Evolutionary conservation across 225 moss, liverwort and hornwort genomes (phyloP), one percentile per base, ranked within the genome.

Genomic region (Anthoceros angustus): DNA sequence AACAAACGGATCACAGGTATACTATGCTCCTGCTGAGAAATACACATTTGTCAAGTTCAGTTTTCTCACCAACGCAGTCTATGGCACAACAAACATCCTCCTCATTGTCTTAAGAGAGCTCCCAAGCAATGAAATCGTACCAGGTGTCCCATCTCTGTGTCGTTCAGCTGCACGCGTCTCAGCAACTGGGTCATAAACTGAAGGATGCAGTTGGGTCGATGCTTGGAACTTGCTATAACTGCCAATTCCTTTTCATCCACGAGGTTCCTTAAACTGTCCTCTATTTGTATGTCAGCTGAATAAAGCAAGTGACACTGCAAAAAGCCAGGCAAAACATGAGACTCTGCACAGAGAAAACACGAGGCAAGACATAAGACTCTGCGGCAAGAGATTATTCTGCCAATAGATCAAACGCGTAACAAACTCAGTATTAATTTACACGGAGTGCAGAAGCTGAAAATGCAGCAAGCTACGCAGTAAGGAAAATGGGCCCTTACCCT

Each of bases 151-250:
- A 79, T 77, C 70, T 86, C 84, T 83, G 79, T 82, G 8, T 86
- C 88, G 12, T 77, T 74, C 68, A 86, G 73, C 2, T 43, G 64
- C 14, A 86, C 87, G 63, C 55, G 80, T 62, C 80, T 68, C 12
- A 90, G 64, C 12, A 85, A 70, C 71, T 94, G 80, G 7, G 90
- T 86, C 76, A 90, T 83, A 20, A 78, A 67, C 73, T 90, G 94
- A 65, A 90, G 73, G 62, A 86, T 70, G 8, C 78, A 86, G 63
- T 83, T 86, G 23, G 86, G 84, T 41, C 63, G 73, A 65, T 90
- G 93, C 26, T 65, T 25, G 39, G 77, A 65, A 14, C 68, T 63
- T 63, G 82, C 41, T 55, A 85, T 60, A n/a, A 21, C 75, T 42
- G 78, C 75, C 18, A 94, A 41, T 21, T 88, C 86, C 42, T 70